Evolutionary conservation across 257 asterid species (phyloP).

Genomic region (Catharanthus roseus): DNA sequence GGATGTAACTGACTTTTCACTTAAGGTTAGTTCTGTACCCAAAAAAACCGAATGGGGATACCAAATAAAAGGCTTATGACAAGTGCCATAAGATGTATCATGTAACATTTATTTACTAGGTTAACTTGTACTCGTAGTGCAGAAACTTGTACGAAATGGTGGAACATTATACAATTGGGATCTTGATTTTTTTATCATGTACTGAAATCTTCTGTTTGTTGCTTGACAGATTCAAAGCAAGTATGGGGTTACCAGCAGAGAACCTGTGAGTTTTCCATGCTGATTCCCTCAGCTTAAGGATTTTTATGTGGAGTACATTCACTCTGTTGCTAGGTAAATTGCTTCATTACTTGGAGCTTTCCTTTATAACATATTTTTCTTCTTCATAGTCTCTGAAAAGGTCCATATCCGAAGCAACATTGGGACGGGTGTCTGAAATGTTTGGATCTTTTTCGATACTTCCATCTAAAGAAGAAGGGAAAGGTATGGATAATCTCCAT

Average conservation of each 20-base stretch:
- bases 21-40: conserved; percentile 43
- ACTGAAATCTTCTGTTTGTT: conserved; percentile 18
- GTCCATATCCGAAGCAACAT: conserved; percentile 69
- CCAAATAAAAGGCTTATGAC: not conserved
- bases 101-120: not conserved
- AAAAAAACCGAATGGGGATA: not conserved
- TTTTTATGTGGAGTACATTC: not conserved
- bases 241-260: conserved; percentile 49
- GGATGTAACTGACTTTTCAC: conserved; percentile 62
- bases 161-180: too few relatives aligned
- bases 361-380: conserved; percentile 15
- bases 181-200: conserved; percentile 3
- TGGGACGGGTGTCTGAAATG: conserved; percentile 53
- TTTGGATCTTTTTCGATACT: conserved; percentile 57
- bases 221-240: conserved; percentile 66
- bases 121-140: not conserved
- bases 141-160: not conserved
- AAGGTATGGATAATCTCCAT: conserved; percentile 33
- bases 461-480: conserved; percentile 50
- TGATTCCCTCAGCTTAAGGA: not conserved
- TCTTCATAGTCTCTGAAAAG: conserved; percentile 54
- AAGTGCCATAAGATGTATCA: not conserved
- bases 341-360: not conserved
- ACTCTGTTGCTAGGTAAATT: not conserved
- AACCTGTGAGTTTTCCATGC: conserved; percentile 43